Percentiles rank a stretch among this genome's conserved stretches.
These are phyloP conservation scores for Calonectria leucothoes DNA, from an alignment of 2,329 filamentous ascomycete species.

Conservation along the genomic window DNA sequence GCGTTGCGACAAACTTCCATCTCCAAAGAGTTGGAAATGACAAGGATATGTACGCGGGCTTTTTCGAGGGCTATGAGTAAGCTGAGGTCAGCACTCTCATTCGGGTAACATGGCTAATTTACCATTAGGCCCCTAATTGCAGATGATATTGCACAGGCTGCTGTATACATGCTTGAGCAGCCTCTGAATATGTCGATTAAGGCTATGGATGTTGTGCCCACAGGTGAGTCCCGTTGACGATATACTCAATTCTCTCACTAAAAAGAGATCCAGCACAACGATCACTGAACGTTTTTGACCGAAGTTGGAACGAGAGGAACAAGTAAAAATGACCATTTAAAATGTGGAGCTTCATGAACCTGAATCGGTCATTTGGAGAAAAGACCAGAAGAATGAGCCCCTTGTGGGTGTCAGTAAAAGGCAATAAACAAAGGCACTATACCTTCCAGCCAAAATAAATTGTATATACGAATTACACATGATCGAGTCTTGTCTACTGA, in stretches of 20 bases:
- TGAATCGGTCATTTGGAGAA: neutral
- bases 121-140: slow-evolving; percentile 9
- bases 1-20: slow-evolving; percentile 28
- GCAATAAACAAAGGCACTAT: neutral
- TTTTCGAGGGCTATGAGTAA: slow-evolving; percentile 20
- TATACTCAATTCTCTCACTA: neutral
- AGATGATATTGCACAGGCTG: slow-evolving; percentile 22
- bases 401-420: neutral
- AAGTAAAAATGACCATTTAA: too few relatives aligned
- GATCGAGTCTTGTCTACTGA: too few relatives aligned
- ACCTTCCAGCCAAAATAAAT: too few relatives aligned
- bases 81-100: neutral
- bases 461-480: too few relatives aligned
- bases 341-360: neutral
- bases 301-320: neutral
- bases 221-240: neutral
- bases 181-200: slow-evolving; percentile 23
- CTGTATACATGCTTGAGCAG: slow-evolving; percentile 23
- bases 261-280: neutral
- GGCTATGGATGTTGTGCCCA: slow-evolving; percentile 27
- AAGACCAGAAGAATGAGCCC: neutral
- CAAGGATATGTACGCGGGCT: slow-evolving; percentile 17
- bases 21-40: slow-evolving; percentile 23
- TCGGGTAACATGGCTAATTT: neutral
- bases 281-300: slow-evolving; percentile 3